Evolutionary conservation across 768 basidiomycete genomes (phyloP), one percentile per base, ranked within the genome.

Genomic region (Hirschioporus abietinus): DNA sequence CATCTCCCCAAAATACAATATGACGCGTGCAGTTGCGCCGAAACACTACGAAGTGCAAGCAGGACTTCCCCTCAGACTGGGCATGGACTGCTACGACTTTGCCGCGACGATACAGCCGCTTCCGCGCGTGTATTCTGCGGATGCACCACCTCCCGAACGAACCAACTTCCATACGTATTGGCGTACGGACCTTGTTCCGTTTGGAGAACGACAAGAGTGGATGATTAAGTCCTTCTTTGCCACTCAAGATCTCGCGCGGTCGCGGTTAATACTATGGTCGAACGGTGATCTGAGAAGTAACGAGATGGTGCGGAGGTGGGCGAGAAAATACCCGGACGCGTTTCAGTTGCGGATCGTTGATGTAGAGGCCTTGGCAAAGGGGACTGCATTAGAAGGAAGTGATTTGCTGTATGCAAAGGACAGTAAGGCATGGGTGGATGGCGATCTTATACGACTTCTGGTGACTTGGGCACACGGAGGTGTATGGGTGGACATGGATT

Each of bases 401-500:
- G 70, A 75, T 58, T 73, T 91, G 68, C 74, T 96, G 67, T 77
- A 83, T 66, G 80, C 85, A 65, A 78, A 78, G 62, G 96, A 98
- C 73, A 76, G 80, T 70, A 90, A 89, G 75, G 96, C 94, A 7
- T 98, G 96, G 96, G 80, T 97, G 27, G 96, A 98, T 71, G 95
- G 96, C 0, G 96, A 98, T 75, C 83, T 97, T 66, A 83, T 98
- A n/a, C 81, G 96, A 63, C 74, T 98, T 70, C 79, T 99, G 67
- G 85, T 95, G 30, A 78, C 97, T 35, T 98, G 95, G 93, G 87
- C 86, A 68, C 88, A 85, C 72, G 96, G 96, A 1, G 96, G 96
- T 0, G 86, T 97, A 25, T 99, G 96, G 96, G 83, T 98, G 61
- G 96, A 99, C 75, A 97, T 98, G 95, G 96, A 99, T 76, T 92